Evolutionary conservation across 2,329 filamentous ascomycete genomes (phyloP), one percentile per base, ranked within the genome.

Genomic region (Zarea fungicola): DNA sequence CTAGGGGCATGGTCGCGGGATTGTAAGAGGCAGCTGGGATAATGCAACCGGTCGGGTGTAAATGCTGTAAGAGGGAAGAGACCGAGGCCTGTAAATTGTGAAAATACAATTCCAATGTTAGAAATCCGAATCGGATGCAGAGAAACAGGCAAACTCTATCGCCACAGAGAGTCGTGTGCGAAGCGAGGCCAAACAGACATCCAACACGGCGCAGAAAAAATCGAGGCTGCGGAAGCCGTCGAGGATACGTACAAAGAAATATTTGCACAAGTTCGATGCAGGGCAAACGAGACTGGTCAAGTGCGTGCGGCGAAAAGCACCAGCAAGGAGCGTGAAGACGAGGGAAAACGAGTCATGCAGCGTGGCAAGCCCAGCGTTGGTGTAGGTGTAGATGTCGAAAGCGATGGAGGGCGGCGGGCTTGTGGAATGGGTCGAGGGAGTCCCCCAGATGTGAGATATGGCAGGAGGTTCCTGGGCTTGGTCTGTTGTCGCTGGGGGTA

Each of bases 341-440:
- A 42, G 37, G 39, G 42, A n/a, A 13, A 16, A 18, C 22, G 40
- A 41, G 34, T 47, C 53, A 57, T 51, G 48, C 40, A 50, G 31
- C 35, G 42, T 37, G 46, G 37, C 41, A 48, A 21, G 23, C 42
- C 52, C 48, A 41, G 52, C 52, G 52, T 49, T 50, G 51, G 50
- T 51, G 48, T 50, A 57, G 50, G 50, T 51, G 36, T 52, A 54
- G 59, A 60, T 59, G 56, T 54, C 43, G 55, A 55, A n/a, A 54
- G 56, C 48, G 49, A 49, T 43, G 51, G 49, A 55, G 52, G 50
- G 54, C 51, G 54, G 56, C 49, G n/a, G n/a, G n/a, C n/a, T n/a
- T 47, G 51, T 54, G 56, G 55, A 52, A 60, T 57, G 56, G 58
- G 55, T 60, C 55, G 55, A 57, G 56, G 55, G 48, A 50, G 42